phyloP scores from a whole-genome alignment of 2,329 filamentous ascomycete genomes.

The Colletotrichum tropicicola region DNA sequence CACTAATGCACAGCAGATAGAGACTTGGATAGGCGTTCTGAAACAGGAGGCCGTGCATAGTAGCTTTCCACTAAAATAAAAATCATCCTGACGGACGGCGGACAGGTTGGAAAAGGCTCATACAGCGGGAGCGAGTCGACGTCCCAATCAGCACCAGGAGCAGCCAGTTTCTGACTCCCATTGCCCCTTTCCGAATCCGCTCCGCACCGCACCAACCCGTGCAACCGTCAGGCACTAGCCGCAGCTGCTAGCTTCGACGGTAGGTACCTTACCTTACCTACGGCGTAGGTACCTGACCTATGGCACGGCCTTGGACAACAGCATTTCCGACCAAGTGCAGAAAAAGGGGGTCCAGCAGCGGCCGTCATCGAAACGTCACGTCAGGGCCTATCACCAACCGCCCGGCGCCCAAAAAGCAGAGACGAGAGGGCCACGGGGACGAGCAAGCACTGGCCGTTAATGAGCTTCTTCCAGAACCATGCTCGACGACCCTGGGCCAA shows the following conservation, averaged over 20 bases:
- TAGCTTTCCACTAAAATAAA: conserved; percentile 1
- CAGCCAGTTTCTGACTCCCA: background rate
- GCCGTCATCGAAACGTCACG: too few relatives aligned
- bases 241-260: background rate
- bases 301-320: background rate
- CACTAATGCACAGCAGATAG: conserved; percentile 11
- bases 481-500: conserved; percentile 11
- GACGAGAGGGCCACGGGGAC: background rate
- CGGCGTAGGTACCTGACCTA: too few relatives aligned
- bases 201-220: background rate
- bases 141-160: background rate
- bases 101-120: background rate
- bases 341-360: too few relatives aligned
- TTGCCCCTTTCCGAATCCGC: background rate
- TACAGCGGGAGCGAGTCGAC: background rate
- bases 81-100: background rate
- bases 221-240: conserved; percentile 2
- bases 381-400: conserved; percentile 14
- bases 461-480: conserved; percentile 26
- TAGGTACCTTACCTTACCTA: too few relatives aligned
- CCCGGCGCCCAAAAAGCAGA: conserved; percentile 6
- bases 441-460: conserved; percentile 10
- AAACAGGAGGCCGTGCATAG: conserved; percentile 21
- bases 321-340: too few relatives aligned
- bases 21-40: conserved; percentile 3